These are phyloP conservation scores for Kwoniella newhampshirensis DNA, from an alignment of 768 basidiomycete genomes.

Conservation along the genomic window DNA sequence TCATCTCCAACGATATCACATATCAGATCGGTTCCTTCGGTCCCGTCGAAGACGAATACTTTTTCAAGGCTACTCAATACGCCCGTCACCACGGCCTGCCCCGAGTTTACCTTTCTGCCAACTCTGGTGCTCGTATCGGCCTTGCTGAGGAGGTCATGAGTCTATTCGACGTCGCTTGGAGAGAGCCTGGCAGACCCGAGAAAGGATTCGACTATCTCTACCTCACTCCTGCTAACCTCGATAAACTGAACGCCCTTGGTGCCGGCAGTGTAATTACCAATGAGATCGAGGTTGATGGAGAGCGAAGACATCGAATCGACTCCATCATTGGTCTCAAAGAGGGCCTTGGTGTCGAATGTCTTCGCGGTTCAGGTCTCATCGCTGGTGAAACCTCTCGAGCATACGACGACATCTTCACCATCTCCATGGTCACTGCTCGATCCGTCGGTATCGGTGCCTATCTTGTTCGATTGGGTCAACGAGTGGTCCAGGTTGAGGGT, in stretches of 20 bases:
- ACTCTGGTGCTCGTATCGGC: constrained; percentile 96
- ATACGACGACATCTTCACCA: constrained; percentile 99
- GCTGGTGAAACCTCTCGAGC: constrained; percentile 97
- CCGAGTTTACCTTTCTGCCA: constrained; percentile 95
- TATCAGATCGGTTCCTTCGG: constrained; percentile 99
- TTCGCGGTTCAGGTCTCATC: constrained; percentile 95
- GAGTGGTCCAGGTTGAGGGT: constrained; percentile 97
- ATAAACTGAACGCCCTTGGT: constrained; percentile 85
- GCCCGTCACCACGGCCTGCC: constrained; percentile 85
- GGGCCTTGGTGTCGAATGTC: constrained; percentile 91
- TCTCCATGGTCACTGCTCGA: constrained; percentile 95
- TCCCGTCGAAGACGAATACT: constrained; percentile 92
- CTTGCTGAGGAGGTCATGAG: constrained; percentile 86
- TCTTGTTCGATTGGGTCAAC: constrained; percentile 94
- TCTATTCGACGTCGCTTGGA: constrained; percentile 90
- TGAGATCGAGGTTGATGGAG: constrained; percentile 81
- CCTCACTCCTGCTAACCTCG: constrained; percentile 84
- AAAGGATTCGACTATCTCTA: constrained; percentile 97
- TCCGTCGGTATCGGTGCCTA: constrained; percentile 99
- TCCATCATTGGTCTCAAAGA: constrained; percentile 97
- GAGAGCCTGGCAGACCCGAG: constrained; percentile 73
- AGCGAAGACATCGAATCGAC: constrained; percentile 88
- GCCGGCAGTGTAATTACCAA: constrained; percentile 71
- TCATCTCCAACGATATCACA: constrained; percentile 97
- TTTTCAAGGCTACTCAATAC: constrained; percentile 89